Percentiles rank a stretch among this genome's conserved stretches.
Conservation (phyloP, 1,139 yeast genomes). For the Hansenula lynferdii region DNA sequence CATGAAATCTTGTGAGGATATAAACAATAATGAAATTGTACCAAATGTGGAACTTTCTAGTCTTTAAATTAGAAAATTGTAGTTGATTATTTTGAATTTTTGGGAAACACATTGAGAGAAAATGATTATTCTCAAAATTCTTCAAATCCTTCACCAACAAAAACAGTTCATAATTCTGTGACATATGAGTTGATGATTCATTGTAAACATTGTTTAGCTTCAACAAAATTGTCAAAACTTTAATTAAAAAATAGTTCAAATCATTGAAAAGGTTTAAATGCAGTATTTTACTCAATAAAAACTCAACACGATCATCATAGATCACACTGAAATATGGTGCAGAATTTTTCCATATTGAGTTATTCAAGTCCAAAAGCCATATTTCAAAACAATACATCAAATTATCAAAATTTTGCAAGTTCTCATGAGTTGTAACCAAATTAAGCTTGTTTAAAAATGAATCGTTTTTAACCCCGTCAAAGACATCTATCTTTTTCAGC, state of each 20-base stretch:
- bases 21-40: slow-evolving; percentile 13
- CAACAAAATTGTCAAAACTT: slow-evolving; percentile 12
- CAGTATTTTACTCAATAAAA: slow-evolving; percentile 11
- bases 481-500: slow-evolving; percentile 9
- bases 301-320: slow-evolving; percentile 6
- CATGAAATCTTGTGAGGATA: slow-evolving; percentile 7
- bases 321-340: slow-evolving; percentile 8
- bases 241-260: slow-evolving; percentile 15
- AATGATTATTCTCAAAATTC: slow-evolving; percentile 15
- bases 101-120: slow-evolving; percentile 14
- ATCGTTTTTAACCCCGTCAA: slow-evolving; percentile 3
- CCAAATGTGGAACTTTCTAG: slow-evolving; percentile 14
- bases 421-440: slow-evolving; percentile 3
- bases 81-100: slow-evolving; percentile 4
- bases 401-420: slow-evolving; percentile 13
- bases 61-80: slow-evolving; percentile 10
- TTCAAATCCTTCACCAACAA: slow-evolving; percentile 10
- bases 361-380: slow-evolving; percentile 15
- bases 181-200: slow-evolving; percentile 4
- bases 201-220: slow-evolving; percentile 15
- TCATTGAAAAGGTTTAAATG: slow-evolving; percentile 18
- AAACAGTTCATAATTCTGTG: neutral
- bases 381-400: slow-evolving; percentile 18
- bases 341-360: slow-evolving; percentile 7
- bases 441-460: slow-evolving; percentile 1